phyloP scores from a whole-genome alignment of 2,329 filamentous ascomycete species.

The Lachnellula hyalina region DNA sequence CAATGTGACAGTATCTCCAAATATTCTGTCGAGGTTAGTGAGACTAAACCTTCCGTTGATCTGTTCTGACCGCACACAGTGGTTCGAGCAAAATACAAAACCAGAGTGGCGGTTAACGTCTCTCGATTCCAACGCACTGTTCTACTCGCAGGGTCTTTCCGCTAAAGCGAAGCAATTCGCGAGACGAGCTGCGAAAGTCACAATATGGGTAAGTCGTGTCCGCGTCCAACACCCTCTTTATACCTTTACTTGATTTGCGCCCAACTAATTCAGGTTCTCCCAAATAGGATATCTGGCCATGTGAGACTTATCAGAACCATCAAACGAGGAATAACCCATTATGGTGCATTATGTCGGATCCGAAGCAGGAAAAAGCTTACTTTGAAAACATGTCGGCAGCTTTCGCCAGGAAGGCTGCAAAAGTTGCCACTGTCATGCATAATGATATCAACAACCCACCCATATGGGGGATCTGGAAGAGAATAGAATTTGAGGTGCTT shows the following conservation, averaged over 20 bases:
- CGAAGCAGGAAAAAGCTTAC: background rate
- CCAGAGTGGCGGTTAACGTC: slow-evolving; percentile 3
- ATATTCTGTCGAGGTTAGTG: background rate
- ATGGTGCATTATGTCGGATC: slow-evolving; percentile 7
- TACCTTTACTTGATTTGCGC: background rate
- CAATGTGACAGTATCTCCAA: slow-evolving; percentile 1
- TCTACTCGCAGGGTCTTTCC: slow-evolving; percentile 7
- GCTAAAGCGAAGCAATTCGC: slow-evolving; percentile 2
- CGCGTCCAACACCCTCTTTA: background rate
- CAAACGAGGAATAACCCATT: slow-evolving; percentile 1
- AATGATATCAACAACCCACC: slow-evolving; percentile 5
- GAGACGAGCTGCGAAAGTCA: background rate
- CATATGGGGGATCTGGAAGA: slow-evolving; percentile 5
- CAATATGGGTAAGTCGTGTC: slow-evolving; percentile 4
- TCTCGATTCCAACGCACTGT: slow-evolving; percentile 2
- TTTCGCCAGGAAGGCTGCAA: slow-evolving; percentile 2
- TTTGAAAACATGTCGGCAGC: slow-evolving; percentile 11
- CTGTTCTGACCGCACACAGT: background rate
- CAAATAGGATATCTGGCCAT: slow-evolving; percentile 7
- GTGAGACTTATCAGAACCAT: slow-evolving; percentile 5
- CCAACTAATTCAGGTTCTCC: background rate
- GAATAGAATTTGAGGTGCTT: slow-evolving; percentile 1
- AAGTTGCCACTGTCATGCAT: slow-evolving; percentile 4
- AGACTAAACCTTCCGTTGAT: background rate
- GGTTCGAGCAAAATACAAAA: slow-evolving; percentile 7